Base-by-base conservation (phyloP, 2,329 filamentous ascomycete genomes). In the Boeremia exigua region DNA sequence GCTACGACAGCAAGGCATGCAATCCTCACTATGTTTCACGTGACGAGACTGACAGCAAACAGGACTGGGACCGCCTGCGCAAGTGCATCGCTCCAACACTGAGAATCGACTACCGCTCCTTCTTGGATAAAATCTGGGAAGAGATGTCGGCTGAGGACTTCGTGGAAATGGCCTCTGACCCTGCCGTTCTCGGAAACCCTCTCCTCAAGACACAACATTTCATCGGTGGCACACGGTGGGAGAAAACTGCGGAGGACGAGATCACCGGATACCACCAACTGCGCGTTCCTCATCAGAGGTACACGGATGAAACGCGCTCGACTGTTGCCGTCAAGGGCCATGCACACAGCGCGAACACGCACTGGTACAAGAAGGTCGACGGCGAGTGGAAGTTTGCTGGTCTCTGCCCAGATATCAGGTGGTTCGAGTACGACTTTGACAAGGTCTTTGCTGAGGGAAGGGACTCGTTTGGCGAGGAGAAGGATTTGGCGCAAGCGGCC, bases 31-130 rank as follows among this genome's bases (percentile, higher is more conserved):
- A 25, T 15, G 34, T 14, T 32, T 1, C 19, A 6, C 1, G 27
- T 10, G 4, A 39, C 12, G 29, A n/a, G 2, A 15, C 54, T 57
- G 19, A 57, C 39, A 15, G 32, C 15, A 34, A 5, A 17, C 51
- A 75, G 75, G 84, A 88, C 76, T 88, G 86, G 85, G 77, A 80
- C 12, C 81, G 84, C 47, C 80, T 88, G 27, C 69, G 78, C 62
- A 83, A 81, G 60, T 84, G 82, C 77, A 86, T 90, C 62, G 86
- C 87, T 2, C 86, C 87, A 1, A 86, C 82, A 1, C 69, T 86
- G 12, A 78, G 76, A 81, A 82, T 92, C 66, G 89, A 92, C 80
- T 92, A 92, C 82, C 80, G 72, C 60, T 85, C 72, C 12, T 80
- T 84, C 66, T 75, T 84, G 58, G 75, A 80, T 74, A 82, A 84